A percentile compares a stretch with the other conserved stretches of the same genome.
Evolutionary conservation across 768 basidiomycete genomes (phyloP).

Genomic region (Pisolithus albus): DNA sequence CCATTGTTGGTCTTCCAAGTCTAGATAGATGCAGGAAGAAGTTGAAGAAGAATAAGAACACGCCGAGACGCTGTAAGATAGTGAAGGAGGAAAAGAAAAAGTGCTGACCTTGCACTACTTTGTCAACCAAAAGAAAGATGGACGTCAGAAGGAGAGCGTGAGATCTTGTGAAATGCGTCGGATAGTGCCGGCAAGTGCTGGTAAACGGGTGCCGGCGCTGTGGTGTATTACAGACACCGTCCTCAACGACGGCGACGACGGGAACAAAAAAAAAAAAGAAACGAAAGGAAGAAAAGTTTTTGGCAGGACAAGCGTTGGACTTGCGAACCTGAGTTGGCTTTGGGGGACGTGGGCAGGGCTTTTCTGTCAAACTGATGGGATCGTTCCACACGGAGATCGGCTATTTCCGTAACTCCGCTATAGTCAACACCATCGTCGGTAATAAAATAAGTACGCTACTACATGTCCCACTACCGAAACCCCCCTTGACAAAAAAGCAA

Average conservation of each 20-base stretch:
- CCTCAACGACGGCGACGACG: slow-evolving; percentile 5
- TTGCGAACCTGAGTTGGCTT: background rate
- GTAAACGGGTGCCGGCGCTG: slow-evolving; percentile 5
- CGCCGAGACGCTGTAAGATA: too few relatives aligned
- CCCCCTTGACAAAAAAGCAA: too few relatives aligned
- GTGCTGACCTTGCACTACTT: slow-evolving; percentile 21
- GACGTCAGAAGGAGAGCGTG: slow-evolving; percentile 20
- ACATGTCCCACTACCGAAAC: too few relatives aligned
- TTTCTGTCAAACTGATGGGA: slow-evolving; percentile 2
- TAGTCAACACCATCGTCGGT: background rate
- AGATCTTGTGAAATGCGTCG: slow-evolving; percentile 15
- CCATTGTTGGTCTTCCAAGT: slow-evolving; percentile 40
- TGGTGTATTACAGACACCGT: slow-evolving; percentile 7
- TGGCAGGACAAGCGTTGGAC: slow-evolving; percentile 13
- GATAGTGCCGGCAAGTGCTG: slow-evolving; percentile 7
- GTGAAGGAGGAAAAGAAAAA: slow-evolving; percentile 13
- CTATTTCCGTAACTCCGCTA: slow-evolving; percentile 26
- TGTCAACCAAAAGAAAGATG: slow-evolving; percentile 21
- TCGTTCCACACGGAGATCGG: slow-evolving; percentile 14
- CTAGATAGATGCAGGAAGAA: background rate
- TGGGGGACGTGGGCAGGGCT: too few relatives aligned
- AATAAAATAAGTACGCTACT: background rate
- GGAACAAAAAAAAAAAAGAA: background rate
- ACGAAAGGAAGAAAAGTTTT: slow-evolving; percentile 4
- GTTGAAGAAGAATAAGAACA: background rate